phyloP scores from a whole-genome alignment of 148 eudicot species.

The Rhododendron vialii region DNA sequence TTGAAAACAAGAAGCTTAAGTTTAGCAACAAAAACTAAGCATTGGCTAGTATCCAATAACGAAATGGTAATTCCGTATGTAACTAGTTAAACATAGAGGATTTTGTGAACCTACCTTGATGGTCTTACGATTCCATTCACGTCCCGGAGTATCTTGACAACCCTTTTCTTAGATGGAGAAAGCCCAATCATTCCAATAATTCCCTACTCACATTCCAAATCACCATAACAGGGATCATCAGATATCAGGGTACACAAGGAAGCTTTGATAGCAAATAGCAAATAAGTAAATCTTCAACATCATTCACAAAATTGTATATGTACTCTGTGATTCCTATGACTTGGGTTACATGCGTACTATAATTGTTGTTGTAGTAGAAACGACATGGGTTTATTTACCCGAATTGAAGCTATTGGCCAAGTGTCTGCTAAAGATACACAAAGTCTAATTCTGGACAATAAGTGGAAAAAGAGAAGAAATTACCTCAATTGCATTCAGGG shows the following conservation, averaged over 20 bases:
- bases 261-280: not conserved
- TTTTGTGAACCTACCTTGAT: constrained; percentile 21
- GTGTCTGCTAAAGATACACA: not conserved
- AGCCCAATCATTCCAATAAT: constrained; percentile 22
- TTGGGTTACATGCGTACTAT: not conserved
- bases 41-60: not conserved
- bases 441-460: not conserved
- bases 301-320: not conserved
- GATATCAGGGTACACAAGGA: not conserved
- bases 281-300: not conserved
- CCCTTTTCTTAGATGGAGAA: constrained; percentile 25
- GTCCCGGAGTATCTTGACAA: constrained; percentile 26
- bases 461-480: not conserved
- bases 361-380: not conserved
- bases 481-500: constrained; percentile 44
- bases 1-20: not conserved
- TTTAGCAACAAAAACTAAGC: not conserved
- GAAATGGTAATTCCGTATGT: not conserved
- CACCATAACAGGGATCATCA: not conserved
- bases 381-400: not conserved
- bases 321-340: not conserved
- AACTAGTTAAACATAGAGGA: not conserved
- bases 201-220: constrained; percentile 8
- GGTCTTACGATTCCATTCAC: constrained; percentile 31
- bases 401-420: not conserved